phyloP scores from a whole-genome alignment of 148 eudicot genomes.

The Persicaria maculosa region DNA sequence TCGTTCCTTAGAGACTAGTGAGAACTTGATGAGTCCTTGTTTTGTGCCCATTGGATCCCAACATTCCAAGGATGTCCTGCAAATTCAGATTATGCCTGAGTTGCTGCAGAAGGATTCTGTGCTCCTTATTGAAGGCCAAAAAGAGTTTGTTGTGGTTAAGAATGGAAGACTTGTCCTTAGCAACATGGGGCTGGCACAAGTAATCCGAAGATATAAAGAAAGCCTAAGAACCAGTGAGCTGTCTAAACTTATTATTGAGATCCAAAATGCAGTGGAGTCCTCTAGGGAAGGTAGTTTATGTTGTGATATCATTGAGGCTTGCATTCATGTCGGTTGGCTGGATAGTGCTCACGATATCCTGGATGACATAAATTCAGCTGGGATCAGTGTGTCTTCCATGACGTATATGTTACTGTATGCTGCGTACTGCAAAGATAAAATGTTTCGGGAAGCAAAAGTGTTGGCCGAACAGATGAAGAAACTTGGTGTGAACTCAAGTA shows the following conservation, averaged over 20 bases:
- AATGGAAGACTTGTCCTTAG: slow-evolving; percentile 49
- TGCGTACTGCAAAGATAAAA: slow-evolving; percentile 45
- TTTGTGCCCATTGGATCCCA: slow-evolving; percentile 56
- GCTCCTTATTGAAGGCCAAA: slow-evolving; percentile 32
- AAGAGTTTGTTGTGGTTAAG: slow-evolving; percentile 33
- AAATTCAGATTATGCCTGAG: slow-evolving; percentile 52
- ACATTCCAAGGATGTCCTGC: slow-evolving; percentile 50
- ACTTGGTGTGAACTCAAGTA: slow-evolving; percentile 28
- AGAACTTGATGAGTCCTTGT: slow-evolving; percentile 32
- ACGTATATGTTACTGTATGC: slow-evolving; percentile 46
- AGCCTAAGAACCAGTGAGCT: slow-evolving; percentile 45
- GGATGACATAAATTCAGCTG: slow-evolving; percentile 64
- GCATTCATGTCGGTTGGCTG: slow-evolving; percentile 67
- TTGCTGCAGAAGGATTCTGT: slow-evolving; percentile 43
- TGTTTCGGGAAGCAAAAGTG: slow-evolving; percentile 63
- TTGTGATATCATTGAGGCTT: slow-evolving; percentile 57
- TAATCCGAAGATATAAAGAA: slow-evolving; percentile 44
- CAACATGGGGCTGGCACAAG: slow-evolving; percentile 57
- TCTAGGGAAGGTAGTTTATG: slow-evolving; percentile 30
- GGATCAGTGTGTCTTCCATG: slow-evolving; percentile 20
- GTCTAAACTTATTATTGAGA: slow-evolving; percentile 47
- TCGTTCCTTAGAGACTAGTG: slow-evolving; percentile 19
- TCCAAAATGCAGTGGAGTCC: slow-evolving; percentile 27
- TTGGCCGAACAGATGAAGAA: slow-evolving; percentile 47
- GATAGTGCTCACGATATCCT: slow-evolving; percentile 89